Percentiles rank a stretch among this genome's conserved stretches.
Conservation (phyloP, 2,329 filamentous ascomycete genomes). For the Aspergillus terreus region DNA sequence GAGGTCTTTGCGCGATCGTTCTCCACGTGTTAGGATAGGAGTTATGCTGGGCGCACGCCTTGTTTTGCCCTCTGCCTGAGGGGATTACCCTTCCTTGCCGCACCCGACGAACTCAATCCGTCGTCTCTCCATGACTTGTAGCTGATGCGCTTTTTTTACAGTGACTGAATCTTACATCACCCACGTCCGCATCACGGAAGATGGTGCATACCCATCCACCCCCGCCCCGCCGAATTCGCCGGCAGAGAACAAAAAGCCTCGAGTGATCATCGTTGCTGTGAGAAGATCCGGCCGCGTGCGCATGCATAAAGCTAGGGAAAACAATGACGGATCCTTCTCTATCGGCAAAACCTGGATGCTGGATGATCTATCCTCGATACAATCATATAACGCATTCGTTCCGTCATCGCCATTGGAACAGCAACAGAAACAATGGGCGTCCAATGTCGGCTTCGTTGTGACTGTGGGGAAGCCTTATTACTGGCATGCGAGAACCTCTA, state of each 20-base stretch:
- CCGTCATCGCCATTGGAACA: constrained; percentile 58
- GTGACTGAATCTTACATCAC: constrained; percentile 95
- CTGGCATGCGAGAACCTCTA: constrained; percentile 88
- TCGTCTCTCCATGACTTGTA: not conserved
- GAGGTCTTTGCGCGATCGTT: constrained; percentile 7
- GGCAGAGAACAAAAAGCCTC: constrained; percentile 74
- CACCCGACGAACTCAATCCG: too few relatives aligned
- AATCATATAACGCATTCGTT: constrained; percentile 68
- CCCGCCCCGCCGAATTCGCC: constrained; percentile 79
- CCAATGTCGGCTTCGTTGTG: constrained; percentile 78
- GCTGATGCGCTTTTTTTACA: constrained; percentile 30
- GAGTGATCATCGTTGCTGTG: constrained; percentile 90
- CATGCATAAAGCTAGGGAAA: constrained; percentile 96
- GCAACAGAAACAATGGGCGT: constrained; percentile 69
- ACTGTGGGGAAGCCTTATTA: constrained; percentile 93
- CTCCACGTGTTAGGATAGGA: not conserved
- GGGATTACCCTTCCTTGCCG: too few relatives aligned
- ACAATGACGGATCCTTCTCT: constrained; percentile 87
- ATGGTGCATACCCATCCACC: constrained; percentile 72
- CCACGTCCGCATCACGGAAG: constrained; percentile 88
- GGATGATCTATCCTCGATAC: constrained; percentile 79
- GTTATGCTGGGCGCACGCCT: not conserved
- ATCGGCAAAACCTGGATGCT: constrained; percentile 98
- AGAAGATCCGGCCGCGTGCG: constrained; percentile 87
- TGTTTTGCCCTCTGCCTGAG: too few relatives aligned